Base-by-base conservation (phyloP, 306 rosid species). In the Prunus davidiana region DNA sequence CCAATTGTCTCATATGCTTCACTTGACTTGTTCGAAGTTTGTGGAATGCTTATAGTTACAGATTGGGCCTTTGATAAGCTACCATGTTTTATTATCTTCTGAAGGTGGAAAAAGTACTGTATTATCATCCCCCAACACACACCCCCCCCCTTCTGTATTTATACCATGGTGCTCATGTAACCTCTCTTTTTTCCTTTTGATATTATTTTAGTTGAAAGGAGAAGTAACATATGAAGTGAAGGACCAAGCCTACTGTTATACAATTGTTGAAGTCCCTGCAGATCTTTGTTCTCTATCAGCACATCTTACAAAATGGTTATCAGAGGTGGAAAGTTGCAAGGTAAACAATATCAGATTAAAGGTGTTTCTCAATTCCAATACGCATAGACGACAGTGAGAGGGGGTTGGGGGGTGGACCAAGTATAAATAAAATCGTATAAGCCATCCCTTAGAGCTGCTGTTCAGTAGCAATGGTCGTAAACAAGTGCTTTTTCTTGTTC, bases 151-250 rank as follows among this genome's bases (percentile, higher is more conserved):
- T 22, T n/a, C 13, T 67, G 5, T 56, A 20, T 67, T 12, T 57
- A 46, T 69, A 43, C 67, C 67, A 15, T 62, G 69, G 54, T 77
- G 27, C 71, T 67, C 52, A 69, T 65, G 52, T 41, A 46, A 64
- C 70, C 46, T 51, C 66, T 68, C 71, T 67, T 74, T 74, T 45
- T 69, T 57, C n/a, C 25, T 32, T 64, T 27, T 78, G 67, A 65
- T 54, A 61, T 74, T 67, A 27, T 78, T 60, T 75, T 84, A 95
- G 98, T 68, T 89, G 78, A 89, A 67, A 83, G 97, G 93, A 77
- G 98, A 95, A 90, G 86, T 95, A 82, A 89, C 91, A 74, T 92
- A 85, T 75, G 97, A 95, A 79, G 72, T 88, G 84, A 95, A 90
- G 92, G 97, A 95, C 84, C 70, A 74, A 78, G 97, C 97, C 28